Percentiles rank a stretch among this genome's conserved stretches.
These are phyloP conservation scores for Notholithocarpus densiflorus DNA, from an alignment of 306 rosid genomes.

Conservation along the genomic window DNA sequence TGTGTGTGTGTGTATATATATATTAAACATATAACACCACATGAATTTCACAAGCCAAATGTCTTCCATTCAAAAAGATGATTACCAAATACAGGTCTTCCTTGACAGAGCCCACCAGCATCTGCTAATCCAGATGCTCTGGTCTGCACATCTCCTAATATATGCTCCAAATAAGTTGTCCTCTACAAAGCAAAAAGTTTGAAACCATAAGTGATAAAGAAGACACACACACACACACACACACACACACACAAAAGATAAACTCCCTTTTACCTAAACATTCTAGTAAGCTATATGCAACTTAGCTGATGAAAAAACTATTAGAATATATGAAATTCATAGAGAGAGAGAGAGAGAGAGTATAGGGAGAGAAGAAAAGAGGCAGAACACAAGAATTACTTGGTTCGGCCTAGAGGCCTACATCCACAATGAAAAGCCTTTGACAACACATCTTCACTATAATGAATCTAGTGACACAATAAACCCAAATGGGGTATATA, in stretches of 20 bases:
- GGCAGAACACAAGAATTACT: no score
- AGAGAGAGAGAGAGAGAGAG: no score
- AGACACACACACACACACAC: background rate
- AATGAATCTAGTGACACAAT: no score
- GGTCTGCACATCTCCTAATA: conserved; percentile 41
- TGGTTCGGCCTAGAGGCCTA: no score
- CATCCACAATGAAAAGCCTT: no score
- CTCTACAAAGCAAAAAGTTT: conserved; percentile 40
- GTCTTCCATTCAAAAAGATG: conserved; percentile 8
- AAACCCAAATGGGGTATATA: no score
- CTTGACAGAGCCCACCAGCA: conserved; percentile 26
- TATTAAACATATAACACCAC: no score
- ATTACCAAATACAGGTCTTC: conserved; percentile 49
- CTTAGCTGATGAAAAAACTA: background rate
- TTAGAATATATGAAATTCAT: no score
- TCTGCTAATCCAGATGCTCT: conserved; percentile 27
- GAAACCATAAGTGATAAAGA: conserved; percentile 1
- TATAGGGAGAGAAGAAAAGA: no score
- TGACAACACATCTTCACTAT: no score
- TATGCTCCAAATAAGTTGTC: conserved; percentile 55
- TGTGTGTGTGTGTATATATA: background rate
- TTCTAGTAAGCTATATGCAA: background rate
- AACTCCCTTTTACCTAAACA: background rate
- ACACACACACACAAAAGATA: background rate
- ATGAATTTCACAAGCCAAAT: conserved; percentile 1